Conservation (phyloP, 208 protist species). For the Acanthamoeba royreba region DNA sequence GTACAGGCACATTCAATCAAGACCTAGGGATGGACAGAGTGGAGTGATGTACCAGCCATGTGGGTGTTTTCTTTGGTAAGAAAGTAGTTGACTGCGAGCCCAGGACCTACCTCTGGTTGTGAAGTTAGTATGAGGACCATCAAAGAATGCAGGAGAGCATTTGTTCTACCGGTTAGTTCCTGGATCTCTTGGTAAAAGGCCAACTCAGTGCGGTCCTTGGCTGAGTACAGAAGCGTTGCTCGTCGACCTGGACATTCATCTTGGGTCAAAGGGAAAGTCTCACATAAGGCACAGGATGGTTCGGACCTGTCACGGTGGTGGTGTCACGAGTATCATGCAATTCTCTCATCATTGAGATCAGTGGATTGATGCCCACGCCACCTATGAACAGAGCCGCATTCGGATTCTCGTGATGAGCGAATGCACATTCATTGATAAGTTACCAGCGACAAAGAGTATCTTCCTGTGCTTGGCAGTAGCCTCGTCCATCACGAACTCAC, state of each 20-base stretch:
- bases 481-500: background rate
- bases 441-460: background rate
- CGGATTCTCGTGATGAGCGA: background rate
- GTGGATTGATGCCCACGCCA: conserved; percentile 16
- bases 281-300: background rate
- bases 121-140: background rate
- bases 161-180: background rate
- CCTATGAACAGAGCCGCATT: background rate
- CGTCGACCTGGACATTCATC: background rate
- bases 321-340: background rate
- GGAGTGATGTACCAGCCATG: background rate
- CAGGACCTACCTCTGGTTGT: background rate
- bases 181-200: background rate
- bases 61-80: background rate
- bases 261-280: background rate
- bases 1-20: background rate
- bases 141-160: background rate
- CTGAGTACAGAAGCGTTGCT: background rate
- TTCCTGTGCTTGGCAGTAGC: background rate
- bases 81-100: background rate
- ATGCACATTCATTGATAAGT: background rate
- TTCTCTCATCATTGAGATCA: background rate
- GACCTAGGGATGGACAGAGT: background rate
- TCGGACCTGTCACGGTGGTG: background rate
- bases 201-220: background rate